phyloP scores from a whole-genome alignment of 139 green algal species.

The Tetratostichococcus sp. region DNA sequence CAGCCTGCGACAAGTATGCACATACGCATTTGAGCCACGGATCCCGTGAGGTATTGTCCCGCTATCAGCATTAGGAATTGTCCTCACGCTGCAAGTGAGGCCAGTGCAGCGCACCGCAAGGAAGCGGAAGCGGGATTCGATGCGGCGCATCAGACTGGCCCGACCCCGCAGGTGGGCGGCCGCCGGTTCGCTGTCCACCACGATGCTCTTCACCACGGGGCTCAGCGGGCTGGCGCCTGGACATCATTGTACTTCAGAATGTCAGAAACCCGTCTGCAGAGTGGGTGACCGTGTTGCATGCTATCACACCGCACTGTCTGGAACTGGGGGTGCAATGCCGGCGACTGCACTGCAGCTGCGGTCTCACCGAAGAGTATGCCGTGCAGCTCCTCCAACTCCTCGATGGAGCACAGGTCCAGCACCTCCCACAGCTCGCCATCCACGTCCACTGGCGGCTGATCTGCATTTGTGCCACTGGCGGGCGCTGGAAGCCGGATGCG shows the following conservation, averaged over 20 bases:
- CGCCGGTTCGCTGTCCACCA: constrained; percentile 40
- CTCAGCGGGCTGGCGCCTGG: constrained; percentile 54
- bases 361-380: constrained; percentile 32
- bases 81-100: neutral
- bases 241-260: no score
- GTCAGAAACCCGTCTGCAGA: no score
- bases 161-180: constrained; percentile 31
- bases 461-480: no score
- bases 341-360: no score
- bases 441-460: constrained; percentile 15
- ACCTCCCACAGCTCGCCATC: constrained; percentile 61
- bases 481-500: neutral
- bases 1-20: constrained; percentile 30
- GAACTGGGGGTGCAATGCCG: no score
- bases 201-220: constrained; percentile 59
- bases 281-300: no score
- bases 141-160: constrained; percentile 30
- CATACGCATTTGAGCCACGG: no score
- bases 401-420: constrained; percentile 68
- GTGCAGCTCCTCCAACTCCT: constrained; percentile 66
- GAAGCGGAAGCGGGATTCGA: constrained; percentile 78
- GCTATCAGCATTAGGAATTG: no score
- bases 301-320: no score
- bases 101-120: constrained; percentile 37
- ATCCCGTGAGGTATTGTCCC: no score